Evolutionary conservation across 495 filamentous ascomycete genomes (phyloP).

Genomic region (Neurospora discreta): DNA sequence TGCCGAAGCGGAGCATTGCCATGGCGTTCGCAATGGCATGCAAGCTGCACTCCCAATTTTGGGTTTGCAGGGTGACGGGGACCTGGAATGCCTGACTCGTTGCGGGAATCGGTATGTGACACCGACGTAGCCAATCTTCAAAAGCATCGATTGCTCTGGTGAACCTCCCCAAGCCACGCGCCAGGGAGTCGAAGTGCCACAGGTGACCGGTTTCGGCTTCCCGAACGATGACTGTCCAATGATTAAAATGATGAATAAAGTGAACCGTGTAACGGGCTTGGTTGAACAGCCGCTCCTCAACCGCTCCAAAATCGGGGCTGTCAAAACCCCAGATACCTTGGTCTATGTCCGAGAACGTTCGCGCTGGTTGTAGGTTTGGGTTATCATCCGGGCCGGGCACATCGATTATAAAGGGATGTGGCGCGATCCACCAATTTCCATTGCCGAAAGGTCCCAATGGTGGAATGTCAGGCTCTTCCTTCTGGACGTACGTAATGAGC

Average conservation of each 20-base stretch:
- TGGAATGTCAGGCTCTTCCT: not conserved
- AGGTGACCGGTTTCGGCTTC: not conserved
- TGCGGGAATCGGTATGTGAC: not conserved
- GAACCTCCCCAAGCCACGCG: not conserved
- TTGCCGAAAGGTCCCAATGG: not conserved
- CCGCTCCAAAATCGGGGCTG: not conserved
- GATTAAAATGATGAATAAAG: not conserved
- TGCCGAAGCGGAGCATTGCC: constrained; percentile 8
- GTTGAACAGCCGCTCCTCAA: not conserved
- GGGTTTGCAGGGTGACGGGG: not conserved
- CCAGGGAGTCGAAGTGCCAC: constrained; percentile 1
- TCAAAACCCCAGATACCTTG: not conserved
- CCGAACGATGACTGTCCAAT: constrained; percentile 2
- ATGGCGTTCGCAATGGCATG: constrained; percentile 9
- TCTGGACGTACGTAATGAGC: not conserved
- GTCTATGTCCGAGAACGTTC: not conserved
- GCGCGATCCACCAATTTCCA: constrained; percentile 4
- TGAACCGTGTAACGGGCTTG: constrained; percentile 1
- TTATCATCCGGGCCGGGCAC: not conserved
- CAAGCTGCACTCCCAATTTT: constrained; percentile 7
- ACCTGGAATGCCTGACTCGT: not conserved
- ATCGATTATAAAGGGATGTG: not conserved
- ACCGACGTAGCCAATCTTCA: not conserved
- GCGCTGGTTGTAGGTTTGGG: not conserved
- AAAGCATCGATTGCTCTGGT: not conserved